Conservation (phyloP, 2,329 filamentous ascomycete genomes). For the Fusarium sp. region DNA sequence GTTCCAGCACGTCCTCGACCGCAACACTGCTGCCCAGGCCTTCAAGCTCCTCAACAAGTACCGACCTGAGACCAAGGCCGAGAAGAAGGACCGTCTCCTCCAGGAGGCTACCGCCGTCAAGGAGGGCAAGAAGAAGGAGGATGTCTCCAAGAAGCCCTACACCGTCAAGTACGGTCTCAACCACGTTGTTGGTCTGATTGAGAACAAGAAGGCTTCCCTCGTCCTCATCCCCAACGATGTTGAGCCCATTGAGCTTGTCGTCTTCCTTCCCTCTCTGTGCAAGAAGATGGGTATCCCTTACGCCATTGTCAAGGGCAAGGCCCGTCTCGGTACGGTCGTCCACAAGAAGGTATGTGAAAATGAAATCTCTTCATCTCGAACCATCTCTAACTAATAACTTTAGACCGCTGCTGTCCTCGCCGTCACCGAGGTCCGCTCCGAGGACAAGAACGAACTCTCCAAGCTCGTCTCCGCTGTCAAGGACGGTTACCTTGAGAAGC, state of each 20-base stretch:
- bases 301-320: conserved; percentile 99
- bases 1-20: conserved; percentile 97
- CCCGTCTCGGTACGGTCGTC: conserved; percentile 96
- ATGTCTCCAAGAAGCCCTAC: conserved; percentile 99
- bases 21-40: conserved; percentile 94
- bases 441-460: conserved; percentile 98
- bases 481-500: conserved; percentile 97
- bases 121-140: conserved; percentile 99
- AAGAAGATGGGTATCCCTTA: conserved; percentile 99
- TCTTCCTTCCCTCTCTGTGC: conserved; percentile 99
- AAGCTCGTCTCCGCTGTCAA: conserved; percentile 98
- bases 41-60: conserved; percentile 99
- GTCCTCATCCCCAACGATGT: conserved; percentile 99
- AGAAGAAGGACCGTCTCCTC: conserved; percentile 99
- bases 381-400: conserved; percentile 49
- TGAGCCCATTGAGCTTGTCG: conserved; percentile 98
- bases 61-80: conserved; percentile 97
- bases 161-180: conserved; percentile 99
- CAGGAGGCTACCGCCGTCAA: conserved; percentile 98
- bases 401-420: conserved; percentile 96
- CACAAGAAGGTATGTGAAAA: conserved; percentile 89
- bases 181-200: conserved; percentile 96
- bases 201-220: conserved; percentile 99
- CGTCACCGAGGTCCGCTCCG: conserved; percentile 94
- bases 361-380: no score